Conservation (phyloP, 345 rosid species). For the Gossypium sturtianum region DNA sequence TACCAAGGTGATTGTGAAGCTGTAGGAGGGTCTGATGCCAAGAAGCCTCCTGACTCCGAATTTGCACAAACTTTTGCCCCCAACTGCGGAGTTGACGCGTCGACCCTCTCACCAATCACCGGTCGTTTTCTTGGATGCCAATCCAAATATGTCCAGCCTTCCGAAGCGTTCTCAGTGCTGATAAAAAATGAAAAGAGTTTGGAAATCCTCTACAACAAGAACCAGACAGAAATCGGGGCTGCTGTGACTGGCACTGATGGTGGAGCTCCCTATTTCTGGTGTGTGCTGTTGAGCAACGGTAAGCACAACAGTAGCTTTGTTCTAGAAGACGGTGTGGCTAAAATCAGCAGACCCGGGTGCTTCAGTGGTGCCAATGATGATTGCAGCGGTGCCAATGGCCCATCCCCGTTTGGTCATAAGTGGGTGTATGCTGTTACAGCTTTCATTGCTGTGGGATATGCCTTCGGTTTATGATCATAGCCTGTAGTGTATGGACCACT, state of each 20-base stretch:
- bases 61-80: constrained; percentile 60
- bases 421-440: constrained; percentile 24
- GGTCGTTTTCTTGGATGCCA: constrained; percentile 65
- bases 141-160: constrained; percentile 40
- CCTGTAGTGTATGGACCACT: neutral
- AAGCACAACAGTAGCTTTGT: constrained; percentile 47
- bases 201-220: constrained; percentile 43
- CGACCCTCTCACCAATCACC: constrained; percentile 51
- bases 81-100: constrained; percentile 42
- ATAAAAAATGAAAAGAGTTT: constrained; percentile 46
- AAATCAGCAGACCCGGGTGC: constrained; percentile 52
- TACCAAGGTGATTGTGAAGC: constrained; percentile 54
- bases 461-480: constrained; percentile 26
- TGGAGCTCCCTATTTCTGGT: constrained; percentile 71
- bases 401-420: constrained; percentile 9
- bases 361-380: constrained; percentile 69
- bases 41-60: constrained; percentile 54
- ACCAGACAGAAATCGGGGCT: constrained; percentile 71
- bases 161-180: constrained; percentile 57
- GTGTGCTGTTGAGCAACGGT: constrained; percentile 68
- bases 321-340: constrained; percentile 47
- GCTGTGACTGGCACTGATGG: constrained; percentile 56
- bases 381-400: constrained; percentile 39
- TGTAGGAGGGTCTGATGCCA: constrained; percentile 57
- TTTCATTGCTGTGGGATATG: constrained; percentile 26